Percentiles rank a stretch among this genome's conserved stretches.
Conservation (phyloP, 306 rosid species). For the Ziziphus jujuba region DNA sequence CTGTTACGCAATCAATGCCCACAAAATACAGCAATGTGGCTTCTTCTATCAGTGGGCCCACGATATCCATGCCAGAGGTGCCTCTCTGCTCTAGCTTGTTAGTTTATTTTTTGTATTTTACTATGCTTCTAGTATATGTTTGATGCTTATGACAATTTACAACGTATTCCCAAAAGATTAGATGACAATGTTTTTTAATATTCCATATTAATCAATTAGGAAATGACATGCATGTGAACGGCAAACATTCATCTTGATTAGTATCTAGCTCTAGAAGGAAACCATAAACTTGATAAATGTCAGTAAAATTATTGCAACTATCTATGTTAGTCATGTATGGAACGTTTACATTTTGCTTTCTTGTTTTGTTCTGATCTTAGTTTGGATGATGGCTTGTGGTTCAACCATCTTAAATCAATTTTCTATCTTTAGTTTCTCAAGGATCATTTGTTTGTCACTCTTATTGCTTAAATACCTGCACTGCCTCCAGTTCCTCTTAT, state of each 20-base stretch:
- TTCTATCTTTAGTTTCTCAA: too few relatives aligned
- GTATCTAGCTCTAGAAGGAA: not conserved
- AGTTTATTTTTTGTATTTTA: conserved; percentile 2
- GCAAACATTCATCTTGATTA: not conserved
- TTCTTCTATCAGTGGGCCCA: conserved; percentile 76
- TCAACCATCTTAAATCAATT: too few relatives aligned
- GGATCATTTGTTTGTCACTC: too few relatives aligned
- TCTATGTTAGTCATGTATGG: not conserved
- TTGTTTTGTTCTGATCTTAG: too few relatives aligned
- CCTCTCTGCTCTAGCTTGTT: conserved; percentile 12
- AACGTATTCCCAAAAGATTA: not conserved
- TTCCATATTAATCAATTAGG: not conserved
- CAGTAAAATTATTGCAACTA: not conserved
- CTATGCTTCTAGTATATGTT: conserved; percentile 13
- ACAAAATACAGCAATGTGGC: conserved; percentile 75
- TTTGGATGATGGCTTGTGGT: too few relatives aligned
- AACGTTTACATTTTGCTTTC: too few relatives aligned
- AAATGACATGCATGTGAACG: not conserved
- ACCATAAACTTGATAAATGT: not conserved
- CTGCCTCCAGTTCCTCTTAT: too few relatives aligned
- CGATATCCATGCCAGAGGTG: conserved; percentile 93
- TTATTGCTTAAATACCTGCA: too few relatives aligned
- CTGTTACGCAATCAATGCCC: conserved; percentile 72
- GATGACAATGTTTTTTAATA: not conserved
- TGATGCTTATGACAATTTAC: conserved; percentile 5